These are phyloP conservation scores for Podospora sp. DNA, from an alignment of 495 filamentous ascomycete species.

Conservation along the genomic window DNA sequence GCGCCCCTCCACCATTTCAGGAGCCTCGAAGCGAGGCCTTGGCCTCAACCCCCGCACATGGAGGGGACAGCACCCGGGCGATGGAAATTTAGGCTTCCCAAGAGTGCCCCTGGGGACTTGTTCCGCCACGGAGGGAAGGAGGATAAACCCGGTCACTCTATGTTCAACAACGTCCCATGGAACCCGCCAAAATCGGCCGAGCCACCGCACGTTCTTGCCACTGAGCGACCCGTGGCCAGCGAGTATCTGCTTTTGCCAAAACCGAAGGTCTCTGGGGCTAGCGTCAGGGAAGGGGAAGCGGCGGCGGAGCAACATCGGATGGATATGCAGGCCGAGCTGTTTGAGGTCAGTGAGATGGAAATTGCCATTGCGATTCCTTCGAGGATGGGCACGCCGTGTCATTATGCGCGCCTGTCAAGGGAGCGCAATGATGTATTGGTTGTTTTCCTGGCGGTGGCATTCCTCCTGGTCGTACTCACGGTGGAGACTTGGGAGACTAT, in stretches of 20 bases:
- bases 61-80: not conserved
- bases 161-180: slow-evolving; percentile 32
- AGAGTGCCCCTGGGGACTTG: slow-evolving; percentile 7
- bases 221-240: slow-evolving; percentile 23
- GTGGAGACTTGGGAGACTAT: slow-evolving; percentile 41
- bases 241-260: slow-evolving; percentile 23
- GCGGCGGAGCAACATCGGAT: not conserved
- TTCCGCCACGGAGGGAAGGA: slow-evolving; percentile 17
- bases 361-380: slow-evolving; percentile 14
- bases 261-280: not conserved
- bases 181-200: slow-evolving; percentile 19
- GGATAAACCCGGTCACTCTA: slow-evolving; percentile 13
- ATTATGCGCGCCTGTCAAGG: slow-evolving; percentile 18
- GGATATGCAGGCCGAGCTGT: slow-evolving; percentile 9
- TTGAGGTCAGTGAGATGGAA: slow-evolving; percentile 26
- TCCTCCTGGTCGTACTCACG: slow-evolving; percentile 38
- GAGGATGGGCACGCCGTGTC: slow-evolving; percentile 18
- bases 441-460: slow-evolving; percentile 36
- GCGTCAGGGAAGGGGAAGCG: not conserved
- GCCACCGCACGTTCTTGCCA: slow-evolving; percentile 20
- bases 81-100: slow-evolving; percentile 6
- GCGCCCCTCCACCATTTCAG: slow-evolving; percentile 2
- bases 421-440: slow-evolving; percentile 47
- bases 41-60: slow-evolving; percentile 1
- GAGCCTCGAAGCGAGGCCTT: slow-evolving; percentile 8